phyloP scores from a whole-genome alignment of 352 stramenopile species.

The Pythium scleroteichum region DNA sequence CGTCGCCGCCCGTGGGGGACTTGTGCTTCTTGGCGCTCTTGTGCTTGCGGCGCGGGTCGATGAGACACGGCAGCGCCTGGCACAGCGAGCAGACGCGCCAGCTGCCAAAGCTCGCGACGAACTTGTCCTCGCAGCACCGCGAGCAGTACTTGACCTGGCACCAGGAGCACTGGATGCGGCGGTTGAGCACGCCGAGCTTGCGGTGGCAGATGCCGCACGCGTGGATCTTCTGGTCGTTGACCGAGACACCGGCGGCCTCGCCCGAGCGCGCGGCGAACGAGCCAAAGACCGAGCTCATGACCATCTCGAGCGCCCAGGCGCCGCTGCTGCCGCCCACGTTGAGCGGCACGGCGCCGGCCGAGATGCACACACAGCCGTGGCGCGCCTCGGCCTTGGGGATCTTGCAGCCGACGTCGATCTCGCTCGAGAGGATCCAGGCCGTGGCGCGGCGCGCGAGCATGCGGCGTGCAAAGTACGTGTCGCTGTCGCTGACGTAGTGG shows the following conservation, averaged over 20 bases:
- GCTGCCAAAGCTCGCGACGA: conserved; percentile 70
- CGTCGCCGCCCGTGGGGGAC: conserved; percentile 42
- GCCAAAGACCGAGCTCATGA: conserved; percentile 84
- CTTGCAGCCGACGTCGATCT: conserved; percentile 75
- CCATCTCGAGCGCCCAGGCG: conserved; percentile 78
- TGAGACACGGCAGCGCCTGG: conserved; percentile 76
- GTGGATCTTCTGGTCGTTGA: conserved; percentile 74
- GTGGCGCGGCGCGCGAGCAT: conserved; percentile 70
- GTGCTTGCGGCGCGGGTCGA: conserved; percentile 78
- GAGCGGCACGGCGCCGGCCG: conserved; percentile 64
- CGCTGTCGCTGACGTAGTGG: conserved; percentile 72
- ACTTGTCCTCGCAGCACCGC: conserved; percentile 85
- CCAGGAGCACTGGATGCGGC: conserved; percentile 78
- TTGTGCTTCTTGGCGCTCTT: conserved; percentile 62
- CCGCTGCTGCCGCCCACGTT: conserved; percentile 71
- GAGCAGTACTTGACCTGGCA: conserved; percentile 88
- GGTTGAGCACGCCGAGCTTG: conserved; percentile 78
- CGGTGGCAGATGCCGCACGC: conserved; percentile 81
- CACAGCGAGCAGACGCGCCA: conserved; percentile 83
- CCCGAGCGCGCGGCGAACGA: conserved; percentile 73
- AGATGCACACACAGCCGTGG: conserved; percentile 81
- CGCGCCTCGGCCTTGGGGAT: conserved; percentile 68
- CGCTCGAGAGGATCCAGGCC: conserved; percentile 72
- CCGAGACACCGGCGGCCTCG: conserved; percentile 65
- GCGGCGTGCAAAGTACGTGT: conserved; percentile 75